A percentile compares a stretch with the other conserved stretches of the same genome.
These are phyloP conservation scores for Juncus inflexus DNA, from an alignment of 176 grass and related monocot species.

Conservation along the genomic window DNA sequence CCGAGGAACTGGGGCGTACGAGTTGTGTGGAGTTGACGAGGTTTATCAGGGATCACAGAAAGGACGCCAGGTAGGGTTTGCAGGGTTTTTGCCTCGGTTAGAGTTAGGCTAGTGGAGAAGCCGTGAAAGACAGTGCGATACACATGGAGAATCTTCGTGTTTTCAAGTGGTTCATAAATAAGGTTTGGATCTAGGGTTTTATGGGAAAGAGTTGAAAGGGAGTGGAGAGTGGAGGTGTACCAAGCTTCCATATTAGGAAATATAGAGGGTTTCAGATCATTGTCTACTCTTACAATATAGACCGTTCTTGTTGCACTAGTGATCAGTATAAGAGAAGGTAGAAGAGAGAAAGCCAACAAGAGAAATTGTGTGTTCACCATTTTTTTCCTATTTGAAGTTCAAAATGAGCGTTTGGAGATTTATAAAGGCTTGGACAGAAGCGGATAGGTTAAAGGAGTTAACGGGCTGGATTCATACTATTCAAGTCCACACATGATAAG, in stretches of 20 bases:
- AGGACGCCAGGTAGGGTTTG: slow-evolving; percentile 52
- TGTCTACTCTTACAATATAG: slow-evolving; percentile 80
- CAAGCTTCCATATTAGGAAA: slow-evolving; percentile 68
- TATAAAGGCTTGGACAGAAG: slow-evolving; percentile 16
- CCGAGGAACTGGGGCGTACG: slow-evolving; percentile 85
- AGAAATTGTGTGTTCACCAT: slow-evolving; percentile 27
- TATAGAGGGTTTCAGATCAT: slow-evolving; percentile 58
- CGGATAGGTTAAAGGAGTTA: background rate
- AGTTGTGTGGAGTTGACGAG: slow-evolving; percentile 58
- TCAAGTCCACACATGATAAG: background rate
- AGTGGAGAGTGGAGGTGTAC: slow-evolving; percentile 66
- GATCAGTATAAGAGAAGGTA: slow-evolving; percentile 8
- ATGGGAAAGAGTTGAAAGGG: slow-evolving; percentile 2
- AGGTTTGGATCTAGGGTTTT: background rate
- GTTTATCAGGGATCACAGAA: slow-evolving; percentile 62
- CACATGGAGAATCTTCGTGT: slow-evolving; percentile 56
- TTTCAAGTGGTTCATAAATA: background rate
- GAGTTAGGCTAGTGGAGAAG: slow-evolving; percentile 62
- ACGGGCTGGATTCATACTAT: background rate
- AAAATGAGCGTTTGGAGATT: slow-evolving; percentile 13
- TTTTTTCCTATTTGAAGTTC: slow-evolving; percentile 20
- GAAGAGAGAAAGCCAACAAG: slow-evolving; percentile 15
- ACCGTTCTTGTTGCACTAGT: slow-evolving; percentile 40
- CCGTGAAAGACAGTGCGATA: slow-evolving; percentile 82
- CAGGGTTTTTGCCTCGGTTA: slow-evolving; percentile 42